Base-by-base conservation (phyloP, 768 basidiomycete genomes). In the Leucocoprinus birnbaumii region DNA sequence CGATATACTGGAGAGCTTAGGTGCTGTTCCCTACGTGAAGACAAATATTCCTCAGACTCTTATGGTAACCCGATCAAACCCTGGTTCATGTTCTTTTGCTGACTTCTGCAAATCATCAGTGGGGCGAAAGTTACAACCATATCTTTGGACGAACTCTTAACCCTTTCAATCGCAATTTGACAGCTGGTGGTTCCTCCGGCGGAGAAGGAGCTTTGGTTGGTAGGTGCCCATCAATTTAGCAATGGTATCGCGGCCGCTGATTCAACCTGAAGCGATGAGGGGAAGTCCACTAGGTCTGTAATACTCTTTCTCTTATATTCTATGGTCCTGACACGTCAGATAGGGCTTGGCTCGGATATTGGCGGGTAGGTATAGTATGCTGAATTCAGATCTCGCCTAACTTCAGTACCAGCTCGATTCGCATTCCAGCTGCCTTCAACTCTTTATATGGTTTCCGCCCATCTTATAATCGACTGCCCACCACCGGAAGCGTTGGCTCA, bases 141-240 rank as follows among this genome's bases (percentile, higher is more conserved):
- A 73, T 93, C 24, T 94, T 88, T 61, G 92, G 91, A 1, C 75
- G 89, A 50, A 94, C 93, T 0, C 63, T 72, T 13, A 92, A 94
- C 62, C 92, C 92, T 0, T 72, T 77, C 64, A 91, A 93, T 64
- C 80, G 86, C 9, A 75, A 76, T 16, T 72, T 91, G 43, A 91
- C 87, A 3, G 69, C 75, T 3, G 91, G 92, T 9, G 93, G 93
- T 1, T 93, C 90, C 0, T 89, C 87, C 2, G 93, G 93, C 4
- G 93, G 92, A 31, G 93, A 94, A 71, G 88, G 87, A 38, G 89
- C 91, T 1, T 76, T 94, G 6, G 61, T 93, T 42, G 85, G 83
- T 63, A 60, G 75, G 65, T 48, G 22, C 21, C 1, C 4, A 24
- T n/a, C 19, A 3, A 16, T 25, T 19, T 34, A 41, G 21, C 22